These are phyloP conservation scores for Lenzites betulinus DNA, from an alignment of 768 basidiomycete species.

Conservation along the genomic window DNA sequence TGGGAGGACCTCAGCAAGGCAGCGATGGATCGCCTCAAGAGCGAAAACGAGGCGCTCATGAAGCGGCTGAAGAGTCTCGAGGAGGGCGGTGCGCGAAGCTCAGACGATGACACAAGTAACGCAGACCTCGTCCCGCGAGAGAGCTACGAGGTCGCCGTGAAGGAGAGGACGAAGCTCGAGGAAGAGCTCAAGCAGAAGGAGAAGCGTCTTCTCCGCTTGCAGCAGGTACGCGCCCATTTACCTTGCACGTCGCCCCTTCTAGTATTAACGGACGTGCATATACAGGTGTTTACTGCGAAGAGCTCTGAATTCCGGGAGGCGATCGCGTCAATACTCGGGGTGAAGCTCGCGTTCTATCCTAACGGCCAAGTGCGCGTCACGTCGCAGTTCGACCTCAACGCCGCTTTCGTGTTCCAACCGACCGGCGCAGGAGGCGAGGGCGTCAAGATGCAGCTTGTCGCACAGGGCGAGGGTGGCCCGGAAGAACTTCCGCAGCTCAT, in stretches of 20 bases:
- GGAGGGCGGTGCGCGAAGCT: conserved; percentile 35
- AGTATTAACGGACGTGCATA: neutral
- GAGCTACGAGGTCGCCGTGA: conserved; percentile 72
- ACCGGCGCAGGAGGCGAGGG: conserved; percentile 38
- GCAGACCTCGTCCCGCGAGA: conserved; percentile 69
- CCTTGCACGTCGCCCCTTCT: neutral
- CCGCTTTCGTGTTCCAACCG: conserved; percentile 87
- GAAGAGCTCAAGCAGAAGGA: conserved; percentile 75
- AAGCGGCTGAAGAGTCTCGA: conserved; percentile 66
- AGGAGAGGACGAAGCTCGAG: conserved; percentile 58
- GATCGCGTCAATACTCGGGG: conserved; percentile 85
- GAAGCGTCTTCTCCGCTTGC: conserved; percentile 74
- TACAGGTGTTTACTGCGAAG: conserved; percentile 80
- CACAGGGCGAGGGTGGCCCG: conserved; percentile 72
- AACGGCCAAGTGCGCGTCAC: conserved; percentile 90
- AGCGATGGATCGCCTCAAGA: conserved; percentile 71
- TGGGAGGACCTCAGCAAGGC: conserved; percentile 78
- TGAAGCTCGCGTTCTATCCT: conserved; percentile 89
- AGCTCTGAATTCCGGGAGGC: conserved; percentile 90
- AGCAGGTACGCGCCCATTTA: conserved; percentile 52
- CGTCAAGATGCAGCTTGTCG: conserved; percentile 68
- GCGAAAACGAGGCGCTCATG: conserved; percentile 84
- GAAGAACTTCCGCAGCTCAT: conserved; percentile 74
- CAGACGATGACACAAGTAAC: conserved; percentile 21
- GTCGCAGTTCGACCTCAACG: conserved; percentile 84